Evolutionary conservation across 306 rosid genomes (phyloP), one percentile per base, ranked within the genome.

Genomic region (Parietaria judaica): DNA sequence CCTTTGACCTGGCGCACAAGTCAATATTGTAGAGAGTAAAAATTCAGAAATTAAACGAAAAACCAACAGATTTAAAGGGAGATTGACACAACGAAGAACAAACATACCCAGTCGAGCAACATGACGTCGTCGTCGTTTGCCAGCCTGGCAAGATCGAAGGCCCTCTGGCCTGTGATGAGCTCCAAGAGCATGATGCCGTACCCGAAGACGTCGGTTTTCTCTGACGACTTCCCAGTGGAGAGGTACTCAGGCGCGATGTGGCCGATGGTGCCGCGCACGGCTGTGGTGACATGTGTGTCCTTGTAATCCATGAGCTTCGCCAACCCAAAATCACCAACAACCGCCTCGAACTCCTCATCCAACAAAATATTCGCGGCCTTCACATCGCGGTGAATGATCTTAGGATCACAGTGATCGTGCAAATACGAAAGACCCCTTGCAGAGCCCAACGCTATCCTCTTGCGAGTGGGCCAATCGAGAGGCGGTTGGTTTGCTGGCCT

Each of bases 291-390:
- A 61, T 92, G 99, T 58, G 99, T 92, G 74, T 92, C 96, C 87
- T 88, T 92, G 73, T 88, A 88, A 77, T 92, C 99, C 99, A 92
- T 92, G 3, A 88, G 99, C 67, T 78, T 88, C n/a, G 99, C 99
- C 86, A 92, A 64, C 66, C 99, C 99, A 56, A 86, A 92, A 67
- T 92, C 99, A 50, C 99, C 99, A 39, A 92, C 99, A 51, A 92
- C 99, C 14, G 99, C 99, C 77, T 92, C 99, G 66, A 88, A 92
- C 81, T 92, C 99, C 78, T 92, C 99, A 47, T 92, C 99, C 77
- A 92, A 70, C 75, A 92, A 76, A 83, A 92, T 92, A 64, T 88
- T 92, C 50, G 99, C 99, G 58, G 99, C 96, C 60, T 92, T 92
- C 71, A 88, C 99, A 51, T 92, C 99, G 31, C 99, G 96, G 57